Base-by-base conservation (phyloP, 2,329 filamentous ascomycete species). In the Xylaria sp. region DNA sequence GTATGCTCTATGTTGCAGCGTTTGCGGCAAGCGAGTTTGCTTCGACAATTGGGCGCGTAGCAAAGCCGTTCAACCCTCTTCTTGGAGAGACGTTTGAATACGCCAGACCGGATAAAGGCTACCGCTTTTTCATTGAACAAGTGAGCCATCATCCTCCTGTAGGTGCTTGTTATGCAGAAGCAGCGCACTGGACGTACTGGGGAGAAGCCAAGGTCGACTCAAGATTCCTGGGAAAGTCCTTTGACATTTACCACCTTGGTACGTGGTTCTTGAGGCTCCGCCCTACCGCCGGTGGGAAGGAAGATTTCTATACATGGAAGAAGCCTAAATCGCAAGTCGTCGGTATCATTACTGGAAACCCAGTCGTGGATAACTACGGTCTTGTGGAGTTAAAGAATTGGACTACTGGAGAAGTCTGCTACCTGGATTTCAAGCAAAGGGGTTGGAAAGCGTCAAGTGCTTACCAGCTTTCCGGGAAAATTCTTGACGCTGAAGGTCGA, bases 241-340 rank as follows among this genome's bases (percentile, higher is more conserved):
- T 99, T 78, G 96, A 99, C 75, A 94, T 98, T 80, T 97, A 98
- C 77, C 94, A 94, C 3, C 88, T 98, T 10, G 96, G 96, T 41
- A 99, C 96, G 8, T 99, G 96, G 96, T 99, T 98, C 83, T 83
- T 98, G 69, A 93, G 88, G 77, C 85, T 99, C 33, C 91, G 94
- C 0, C 94, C 94, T 0, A 88, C 87, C 0, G 85, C 89, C 2
- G 93, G 92, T 3, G 91, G 90, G 10, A 91, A 92, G 75, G 90
- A 92, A 72, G 96, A 99, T 74, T 84, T 98, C 1, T 99, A 97
- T 81, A 98, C 95, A 0, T 99, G 96, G 96, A 98, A 98, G 83
- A 99, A 99, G 83, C 94, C 98, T 20, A 98, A 94, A 0, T 96
- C 94, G 0, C 97, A 94, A 1, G 96, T 99, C n/a, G 91, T 98